phyloP scores from a whole-genome alignment of 2,329 filamentous ascomycete genomes.

The Aspergillus sp. region DNA sequence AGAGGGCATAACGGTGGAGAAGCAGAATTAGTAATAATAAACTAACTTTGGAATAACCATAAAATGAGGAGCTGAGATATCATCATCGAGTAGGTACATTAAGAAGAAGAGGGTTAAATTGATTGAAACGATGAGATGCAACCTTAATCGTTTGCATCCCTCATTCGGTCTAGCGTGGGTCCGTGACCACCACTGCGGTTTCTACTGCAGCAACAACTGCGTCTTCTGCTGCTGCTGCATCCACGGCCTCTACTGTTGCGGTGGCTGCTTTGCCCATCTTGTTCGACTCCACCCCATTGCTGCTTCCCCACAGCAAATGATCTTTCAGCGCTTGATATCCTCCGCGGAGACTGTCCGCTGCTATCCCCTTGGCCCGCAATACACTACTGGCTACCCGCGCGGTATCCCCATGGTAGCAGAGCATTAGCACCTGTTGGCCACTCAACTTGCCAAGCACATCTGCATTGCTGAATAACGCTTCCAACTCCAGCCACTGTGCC shows the following conservation, averaged over 20 bases:
- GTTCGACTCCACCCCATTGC: slow-evolving; percentile 11
- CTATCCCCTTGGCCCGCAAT: slow-evolving; percentile 53
- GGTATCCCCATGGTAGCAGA: slow-evolving; percentile 59
- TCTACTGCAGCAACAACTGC: neutral
- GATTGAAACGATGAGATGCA: neutral
- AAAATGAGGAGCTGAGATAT: neutral
- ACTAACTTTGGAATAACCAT: neutral
- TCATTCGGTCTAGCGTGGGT: neutral
- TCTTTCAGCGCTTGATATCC: slow-evolving; percentile 38
- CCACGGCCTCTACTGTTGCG: too few species aligned
- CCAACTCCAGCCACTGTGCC: slow-evolving; percentile 52
- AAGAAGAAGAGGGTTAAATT: neutral
- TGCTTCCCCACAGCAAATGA: slow-evolving; percentile 30
- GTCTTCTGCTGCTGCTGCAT: neutral
- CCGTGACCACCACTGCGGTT: neutral
- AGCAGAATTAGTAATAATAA: neutral
- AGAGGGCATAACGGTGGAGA: neutral
- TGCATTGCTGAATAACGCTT: slow-evolving; percentile 43
- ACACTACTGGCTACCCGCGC: slow-evolving; percentile 58
- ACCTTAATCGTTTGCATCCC: neutral
- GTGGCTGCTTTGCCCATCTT: neutral
- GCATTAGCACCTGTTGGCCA: slow-evolving; percentile 46
- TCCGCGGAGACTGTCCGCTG: slow-evolving; percentile 51
- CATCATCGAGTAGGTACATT: neutral
- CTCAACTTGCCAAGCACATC: slow-evolving; percentile 24